A percentile compares a stretch with the other conserved stretches of the same genome.
These are phyloP conservation scores for Platanthera zijinensis DNA, from an alignment of 106 monocot genomes.

Conservation along the genomic window DNA sequence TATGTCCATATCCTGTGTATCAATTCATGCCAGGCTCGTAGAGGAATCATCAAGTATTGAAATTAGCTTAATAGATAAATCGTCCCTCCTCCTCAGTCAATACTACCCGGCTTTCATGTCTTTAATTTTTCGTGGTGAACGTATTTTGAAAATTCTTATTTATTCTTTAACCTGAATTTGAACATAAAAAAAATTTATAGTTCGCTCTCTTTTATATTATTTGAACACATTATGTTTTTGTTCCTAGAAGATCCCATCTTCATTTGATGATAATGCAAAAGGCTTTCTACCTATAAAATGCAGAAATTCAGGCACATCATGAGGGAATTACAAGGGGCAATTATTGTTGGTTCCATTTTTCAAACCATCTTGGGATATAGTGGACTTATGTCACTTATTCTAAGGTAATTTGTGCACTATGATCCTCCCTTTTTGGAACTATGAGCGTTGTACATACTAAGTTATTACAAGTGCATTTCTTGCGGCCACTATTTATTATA, in stretches of 20 bases:
- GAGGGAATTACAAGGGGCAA: slow-evolving; percentile 95
- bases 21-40: neutral
- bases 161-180: neutral
- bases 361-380: slow-evolving; percentile 87
- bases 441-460: neutral
- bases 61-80: neutral
- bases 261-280: neutral
- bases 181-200: neutral
- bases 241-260: neutral
- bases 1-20: neutral
- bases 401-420: slow-evolving; percentile 49
- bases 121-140: neutral
- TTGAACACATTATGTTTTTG: neutral
- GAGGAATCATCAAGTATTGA: neutral
- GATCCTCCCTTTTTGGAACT: neutral
- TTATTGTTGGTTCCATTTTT: slow-evolving; percentile 85
- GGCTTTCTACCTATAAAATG: slow-evolving; percentile 9
- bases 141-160: neutral
- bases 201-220: neutral
- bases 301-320: slow-evolving; percentile 98
- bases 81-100: neutral
- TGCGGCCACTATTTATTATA: neutral
- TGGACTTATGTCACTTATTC: slow-evolving; percentile 90
- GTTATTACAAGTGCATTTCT: neutral
- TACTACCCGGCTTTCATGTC: neutral